Evolutionary conservation across 1,139 yeast genomes (phyloP).

Genomic region (Candida frijolesensis): DNA sequence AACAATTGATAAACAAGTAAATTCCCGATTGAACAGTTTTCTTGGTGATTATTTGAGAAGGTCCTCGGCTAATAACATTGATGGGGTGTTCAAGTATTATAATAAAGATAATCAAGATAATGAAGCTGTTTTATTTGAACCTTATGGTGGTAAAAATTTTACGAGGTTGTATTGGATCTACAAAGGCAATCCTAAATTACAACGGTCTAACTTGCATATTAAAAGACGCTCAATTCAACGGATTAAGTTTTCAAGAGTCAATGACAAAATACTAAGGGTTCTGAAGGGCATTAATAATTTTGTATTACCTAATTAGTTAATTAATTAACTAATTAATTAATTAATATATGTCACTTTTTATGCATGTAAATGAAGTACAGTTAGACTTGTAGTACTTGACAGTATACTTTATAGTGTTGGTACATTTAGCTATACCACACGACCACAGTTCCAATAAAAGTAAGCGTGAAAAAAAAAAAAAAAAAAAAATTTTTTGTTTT

Average conservation of each 20-base stretch:
- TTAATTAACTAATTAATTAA: no score
- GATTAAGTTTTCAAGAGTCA: neutral
- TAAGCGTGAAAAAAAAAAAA: neutral
- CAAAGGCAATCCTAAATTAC: neutral
- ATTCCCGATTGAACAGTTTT: slow-evolving; percentile 26
- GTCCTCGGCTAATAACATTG: neutral
- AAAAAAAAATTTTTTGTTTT: neutral
- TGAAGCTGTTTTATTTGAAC: slow-evolving; percentile 34
- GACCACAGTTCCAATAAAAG: neutral
- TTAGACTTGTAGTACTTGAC: neutral
- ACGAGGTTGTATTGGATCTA: slow-evolving; percentile 38
- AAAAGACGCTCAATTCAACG: neutral
- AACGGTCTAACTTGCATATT: neutral
- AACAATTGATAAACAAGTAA: slow-evolving; percentile 31
- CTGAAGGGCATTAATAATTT: neutral
- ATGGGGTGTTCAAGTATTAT: neutral
- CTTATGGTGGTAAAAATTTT: slow-evolving; percentile 28
- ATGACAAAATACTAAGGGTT: neutral
- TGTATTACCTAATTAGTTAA: no score
- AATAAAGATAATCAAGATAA: neutral
- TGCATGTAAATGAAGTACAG: neutral
- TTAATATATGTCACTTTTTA: no score
- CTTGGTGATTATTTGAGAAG: slow-evolving; percentile 9
- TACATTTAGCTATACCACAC: neutral
- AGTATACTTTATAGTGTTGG: no score